These are phyloP conservation scores for Hygrophoropsis aurantiaca DNA, from an alignment of 768 basidiomycete genomes.

Conservation along the genomic window DNA sequence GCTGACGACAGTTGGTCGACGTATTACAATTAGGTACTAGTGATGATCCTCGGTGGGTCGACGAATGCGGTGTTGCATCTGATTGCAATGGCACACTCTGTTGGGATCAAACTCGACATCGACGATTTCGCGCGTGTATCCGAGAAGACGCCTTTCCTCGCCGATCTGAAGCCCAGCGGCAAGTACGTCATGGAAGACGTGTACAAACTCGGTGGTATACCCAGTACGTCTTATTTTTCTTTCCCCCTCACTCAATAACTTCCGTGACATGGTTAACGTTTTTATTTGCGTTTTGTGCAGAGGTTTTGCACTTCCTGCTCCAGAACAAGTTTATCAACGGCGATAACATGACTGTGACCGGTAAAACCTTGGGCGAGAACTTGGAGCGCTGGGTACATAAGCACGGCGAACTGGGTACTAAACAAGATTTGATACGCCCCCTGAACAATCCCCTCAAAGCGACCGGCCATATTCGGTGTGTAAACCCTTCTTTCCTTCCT, in stretches of 20 bases:
- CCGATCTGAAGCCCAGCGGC: constrained; percentile 95
- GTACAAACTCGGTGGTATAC: constrained; percentile 93
- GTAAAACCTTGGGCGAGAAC: constrained; percentile 88
- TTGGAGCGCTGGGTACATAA: constrained; percentile 85
- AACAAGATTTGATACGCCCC: constrained; percentile 86
- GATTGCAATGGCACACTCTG: constrained; percentile 95
- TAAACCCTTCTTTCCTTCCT: constrained; percentile 4
- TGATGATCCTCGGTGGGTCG: constrained; percentile 96
- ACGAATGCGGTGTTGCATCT: constrained; percentile 97
- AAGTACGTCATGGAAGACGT: constrained; percentile 99
- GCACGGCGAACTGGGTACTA: constrained; percentile 68
- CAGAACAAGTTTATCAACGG: constrained; percentile 90
- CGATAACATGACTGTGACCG: constrained; percentile 88
- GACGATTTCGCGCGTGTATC: constrained; percentile 95
- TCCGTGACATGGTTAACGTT: not conserved
- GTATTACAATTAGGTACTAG: constrained; percentile 65
- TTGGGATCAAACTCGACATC: constrained; percentile 82
- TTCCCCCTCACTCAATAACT: too few relatives aligned
- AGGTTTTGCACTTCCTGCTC: constrained; percentile 81
- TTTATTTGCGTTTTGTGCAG: too few relatives aligned
- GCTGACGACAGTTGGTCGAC: not conserved
- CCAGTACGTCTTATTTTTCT: constrained; percentile 56
- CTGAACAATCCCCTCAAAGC: constrained; percentile 84
- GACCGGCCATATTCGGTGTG: constrained; percentile 86
- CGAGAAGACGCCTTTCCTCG: constrained; percentile 90